Evolutionary conservation across 225 moss, liverwort and hornwort genomes (phyloP).

Genomic region (Pleurozium schreberi): DNA sequence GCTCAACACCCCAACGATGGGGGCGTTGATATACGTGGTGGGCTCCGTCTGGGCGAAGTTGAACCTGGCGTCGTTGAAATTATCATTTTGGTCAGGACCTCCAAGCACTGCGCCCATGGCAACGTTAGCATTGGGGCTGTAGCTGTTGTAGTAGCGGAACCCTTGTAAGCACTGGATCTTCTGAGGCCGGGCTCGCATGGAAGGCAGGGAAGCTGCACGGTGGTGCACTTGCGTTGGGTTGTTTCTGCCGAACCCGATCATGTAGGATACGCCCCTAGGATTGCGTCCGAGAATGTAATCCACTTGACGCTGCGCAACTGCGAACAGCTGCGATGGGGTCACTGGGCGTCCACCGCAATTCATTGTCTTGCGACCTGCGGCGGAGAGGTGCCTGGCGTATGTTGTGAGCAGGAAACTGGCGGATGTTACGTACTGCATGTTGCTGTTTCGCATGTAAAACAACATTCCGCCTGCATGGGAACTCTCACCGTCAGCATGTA

Average conservation of each 20-base stretch:
- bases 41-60: conserved; percentile 30
- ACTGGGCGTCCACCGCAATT: conserved; percentile 12
- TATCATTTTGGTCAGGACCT: conserved; percentile 18
- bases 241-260: conserved; percentile 66
- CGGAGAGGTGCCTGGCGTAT: conserved; percentile 43
- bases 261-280: conserved; percentile 54
- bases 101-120: conserved; percentile 17
- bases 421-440: conserved; percentile 69
- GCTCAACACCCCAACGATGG: conserved; percentile 18
- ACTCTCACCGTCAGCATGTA: background rate
- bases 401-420: conserved; percentile 52
- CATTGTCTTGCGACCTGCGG: background rate
- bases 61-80: conserved; percentile 8
- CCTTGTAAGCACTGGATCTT: conserved; percentile 27
- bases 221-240: conserved; percentile 57
- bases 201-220: conserved; percentile 39
- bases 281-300: conserved; percentile 75
- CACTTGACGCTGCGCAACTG: conserved; percentile 41
- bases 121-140: background rate
- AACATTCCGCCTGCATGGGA: conserved; percentile 42
- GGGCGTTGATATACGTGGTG: conserved; percentile 19
- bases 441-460: conserved; percentile 27
- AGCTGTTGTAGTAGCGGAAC: conserved; percentile 14
- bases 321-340: conserved; percentile 13
- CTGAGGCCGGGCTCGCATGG: background rate